Conservation (phyloP, 208 protist genomes). For the Novymonas esmeraldas region DNA sequence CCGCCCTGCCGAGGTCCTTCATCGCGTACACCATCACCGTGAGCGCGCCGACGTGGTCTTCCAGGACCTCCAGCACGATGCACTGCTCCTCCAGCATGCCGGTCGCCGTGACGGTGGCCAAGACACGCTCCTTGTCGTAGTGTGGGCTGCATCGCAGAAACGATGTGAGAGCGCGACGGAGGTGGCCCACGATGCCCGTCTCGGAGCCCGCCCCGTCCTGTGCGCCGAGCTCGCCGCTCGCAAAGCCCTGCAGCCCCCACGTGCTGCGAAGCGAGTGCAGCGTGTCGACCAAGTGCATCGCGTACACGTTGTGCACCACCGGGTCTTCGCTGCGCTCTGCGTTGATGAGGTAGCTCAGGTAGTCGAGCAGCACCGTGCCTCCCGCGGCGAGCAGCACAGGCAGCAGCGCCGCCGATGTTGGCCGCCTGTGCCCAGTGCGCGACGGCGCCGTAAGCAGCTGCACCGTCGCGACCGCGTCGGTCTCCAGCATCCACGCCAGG, state of each 20-base stretch:
- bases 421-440: constrained; percentile 7
- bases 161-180: constrained; percentile 37
- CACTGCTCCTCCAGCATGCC: constrained; percentile 51
- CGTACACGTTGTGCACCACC: constrained; percentile 44
- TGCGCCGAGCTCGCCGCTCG: constrained; percentile 10
- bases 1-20: constrained; percentile 38
- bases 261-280: constrained; percentile 26
- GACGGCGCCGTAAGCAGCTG: constrained; percentile 18
- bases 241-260: constrained; percentile 23
- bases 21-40: constrained; percentile 49
- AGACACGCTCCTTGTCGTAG: constrained; percentile 48
- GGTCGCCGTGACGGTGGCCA: constrained; percentile 29
- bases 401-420: constrained; percentile 6
- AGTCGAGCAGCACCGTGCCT: constrained; percentile 26
- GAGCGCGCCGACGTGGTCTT: constrained; percentile 55
- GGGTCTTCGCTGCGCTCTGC: constrained; percentile 13
- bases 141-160: constrained; percentile 36
- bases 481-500: constrained; percentile 50
- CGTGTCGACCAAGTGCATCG: constrained; percentile 34
- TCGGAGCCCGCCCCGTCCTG: constrained; percentile 34
- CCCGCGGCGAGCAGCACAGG: constrained; percentile 16
- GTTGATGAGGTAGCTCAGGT: constrained; percentile 37
- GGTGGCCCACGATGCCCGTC: constrained; percentile 40
- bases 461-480: constrained; percentile 16
- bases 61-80: constrained; percentile 30